A percentile compares a stretch with the other conserved stretches of the same genome.
phyloP scores from a whole-genome alignment of 495 filamentous ascomycete genomes.

The Lophiotrema nucula region DNA sequence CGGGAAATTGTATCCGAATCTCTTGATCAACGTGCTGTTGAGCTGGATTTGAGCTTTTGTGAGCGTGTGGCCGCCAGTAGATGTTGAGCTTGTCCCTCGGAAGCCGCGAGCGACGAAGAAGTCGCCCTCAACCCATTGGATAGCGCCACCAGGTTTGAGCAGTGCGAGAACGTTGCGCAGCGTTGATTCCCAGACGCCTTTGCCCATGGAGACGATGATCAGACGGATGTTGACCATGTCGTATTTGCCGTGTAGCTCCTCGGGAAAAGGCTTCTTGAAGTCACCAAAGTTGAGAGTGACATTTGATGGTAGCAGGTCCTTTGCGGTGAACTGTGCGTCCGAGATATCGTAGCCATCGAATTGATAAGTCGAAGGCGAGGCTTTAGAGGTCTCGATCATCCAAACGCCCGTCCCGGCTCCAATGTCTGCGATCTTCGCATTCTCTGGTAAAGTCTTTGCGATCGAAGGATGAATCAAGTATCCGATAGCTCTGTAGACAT shows the following conservation, averaged over 20 bases:
- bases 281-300: slow-evolving; percentile 40
- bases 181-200: slow-evolving; percentile 27
- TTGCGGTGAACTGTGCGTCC: slow-evolving; percentile 37
- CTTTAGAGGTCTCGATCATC: slow-evolving; percentile 37
- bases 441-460: slow-evolving; percentile 8
- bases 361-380: slow-evolving; percentile 34
- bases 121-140: slow-evolving; percentile 32
- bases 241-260: slow-evolving; percentile 36
- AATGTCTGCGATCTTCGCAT: slow-evolving; percentile 26
- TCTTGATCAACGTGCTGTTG: slow-evolving; percentile 3
- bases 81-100: slow-evolving; percentile 8
- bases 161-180: slow-evolving; percentile 25
- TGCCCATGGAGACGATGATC: slow-evolving; percentile 37
- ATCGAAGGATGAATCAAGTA: slow-evolving; percentile 30
- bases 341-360: slow-evolving; percentile 46
- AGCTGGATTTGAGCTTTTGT: slow-evolving; percentile 9
- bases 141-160: slow-evolving; percentile 31
- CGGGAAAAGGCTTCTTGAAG: slow-evolving; percentile 41
- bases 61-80: slow-evolving; percentile 6
- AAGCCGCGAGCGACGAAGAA: slow-evolving; percentile 21
- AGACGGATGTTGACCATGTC: slow-evolving; percentile 46
- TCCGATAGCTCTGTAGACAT: slow-evolving; percentile 5
- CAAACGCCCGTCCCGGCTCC: slow-evolving; percentile 28
- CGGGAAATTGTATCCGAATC: slow-evolving; percentile 22
- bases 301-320: slow-evolving; percentile 35